phyloP scores from a whole-genome alignment of 768 basidiomycete genomes.

The Boletus coccyginus region DNA sequence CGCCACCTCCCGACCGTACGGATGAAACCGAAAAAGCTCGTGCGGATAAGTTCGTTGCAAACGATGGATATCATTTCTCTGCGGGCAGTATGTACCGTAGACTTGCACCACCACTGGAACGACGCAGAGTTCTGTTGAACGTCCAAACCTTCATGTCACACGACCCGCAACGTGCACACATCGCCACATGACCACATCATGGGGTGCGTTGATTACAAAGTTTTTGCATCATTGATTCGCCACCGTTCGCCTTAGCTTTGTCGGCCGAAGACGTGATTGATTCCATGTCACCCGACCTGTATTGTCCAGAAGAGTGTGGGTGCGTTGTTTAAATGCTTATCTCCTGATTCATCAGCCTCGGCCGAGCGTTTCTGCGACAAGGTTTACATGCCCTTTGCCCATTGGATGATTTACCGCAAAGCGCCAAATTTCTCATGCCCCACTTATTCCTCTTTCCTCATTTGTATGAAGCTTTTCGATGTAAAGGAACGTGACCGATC shows the following conservation, averaged over 20 bases:
- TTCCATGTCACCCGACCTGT: not conserved
- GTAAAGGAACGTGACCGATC: not conserved
- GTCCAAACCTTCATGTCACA: conserved; percentile 11
- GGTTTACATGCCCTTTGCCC: not conserved
- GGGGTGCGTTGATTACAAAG: not conserved
- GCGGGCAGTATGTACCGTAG: no score
- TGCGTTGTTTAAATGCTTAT: not conserved
- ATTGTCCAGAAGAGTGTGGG: not conserved
- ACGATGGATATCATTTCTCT: not conserved
- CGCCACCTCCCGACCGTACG: not conserved
- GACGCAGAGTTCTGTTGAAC: not conserved
- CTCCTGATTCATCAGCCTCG: not conserved
- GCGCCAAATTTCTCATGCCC: not conserved
- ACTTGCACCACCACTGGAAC: not conserved
- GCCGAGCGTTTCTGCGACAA: not conserved
- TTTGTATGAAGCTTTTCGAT: conserved; percentile 1
- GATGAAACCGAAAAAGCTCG: not conserved
- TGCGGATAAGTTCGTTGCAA: not conserved
- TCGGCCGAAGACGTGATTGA: not conserved
- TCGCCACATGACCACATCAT: no score
- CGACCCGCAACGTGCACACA: conserved; percentile 10
- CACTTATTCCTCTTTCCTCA: not conserved
- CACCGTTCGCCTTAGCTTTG: not conserved
- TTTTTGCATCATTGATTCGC: not conserved
- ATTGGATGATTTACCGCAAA: not conserved